Evolutionary conservation across 2,329 filamentous ascomycete genomes (phyloP).

Genomic region (Aureobasidium leucospermi): DNA sequence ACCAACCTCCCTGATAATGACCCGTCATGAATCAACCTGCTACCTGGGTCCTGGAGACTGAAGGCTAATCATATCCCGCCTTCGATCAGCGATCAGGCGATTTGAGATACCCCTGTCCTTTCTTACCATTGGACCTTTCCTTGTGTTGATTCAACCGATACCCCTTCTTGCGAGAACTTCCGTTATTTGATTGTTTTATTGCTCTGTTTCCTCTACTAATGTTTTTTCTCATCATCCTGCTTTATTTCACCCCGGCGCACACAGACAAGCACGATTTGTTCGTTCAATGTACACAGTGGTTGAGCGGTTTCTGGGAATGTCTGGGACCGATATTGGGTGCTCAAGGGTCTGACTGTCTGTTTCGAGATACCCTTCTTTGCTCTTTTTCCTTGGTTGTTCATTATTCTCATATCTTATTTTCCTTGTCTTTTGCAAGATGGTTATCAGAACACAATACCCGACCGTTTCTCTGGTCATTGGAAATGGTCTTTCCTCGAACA

Average conservation of each 20-base stretch:
- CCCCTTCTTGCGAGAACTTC: background rate
- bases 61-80: slow-evolving; percentile 7
- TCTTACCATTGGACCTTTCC: slow-evolving; percentile 11
- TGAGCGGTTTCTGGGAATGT: background rate
- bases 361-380: slow-evolving; percentile 13
- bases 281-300: background rate
- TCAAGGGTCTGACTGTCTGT: slow-evolving; percentile 6
- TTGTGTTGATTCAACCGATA: slow-evolving; percentile 12
- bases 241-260: background rate
- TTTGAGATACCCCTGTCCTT: slow-evolving; percentile 11
- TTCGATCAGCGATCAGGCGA: slow-evolving; percentile 14
- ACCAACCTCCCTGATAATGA: background rate
- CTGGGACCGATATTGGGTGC: background rate
- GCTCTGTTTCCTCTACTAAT: background rate
- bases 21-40: slow-evolving; percentile 8
- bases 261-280: background rate
- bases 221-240: background rate
- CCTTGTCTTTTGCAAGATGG: background rate
- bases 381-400: background rate
- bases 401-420: background rate
- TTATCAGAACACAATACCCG: slow-evolving; percentile 11
- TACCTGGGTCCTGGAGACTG: slow-evolving; percentile 13
- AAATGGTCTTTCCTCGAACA: background rate
- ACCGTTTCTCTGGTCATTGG: background rate
- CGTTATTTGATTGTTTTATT: background rate